Conservation (phyloP, 208 protist genomes). For the Leishmania lainsoni region DNA sequence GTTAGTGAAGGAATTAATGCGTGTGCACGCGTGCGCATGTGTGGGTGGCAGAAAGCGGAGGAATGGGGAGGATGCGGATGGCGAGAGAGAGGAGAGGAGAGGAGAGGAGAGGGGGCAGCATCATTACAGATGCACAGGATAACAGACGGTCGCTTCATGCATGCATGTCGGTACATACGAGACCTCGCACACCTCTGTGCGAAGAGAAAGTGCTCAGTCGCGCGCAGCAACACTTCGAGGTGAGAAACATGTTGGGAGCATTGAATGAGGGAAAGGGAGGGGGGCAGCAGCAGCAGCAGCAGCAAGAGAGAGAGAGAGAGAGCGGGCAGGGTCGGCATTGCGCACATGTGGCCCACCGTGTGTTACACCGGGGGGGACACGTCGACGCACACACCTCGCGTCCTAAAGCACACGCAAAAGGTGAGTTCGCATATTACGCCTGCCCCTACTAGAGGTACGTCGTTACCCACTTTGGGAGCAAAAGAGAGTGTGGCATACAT, state of each 20-base stretch:
- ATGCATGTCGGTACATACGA: background rate
- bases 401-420: background rate
- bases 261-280: background rate
- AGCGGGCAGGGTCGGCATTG: background rate
- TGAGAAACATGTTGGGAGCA: background rate
- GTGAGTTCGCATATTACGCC: background rate
- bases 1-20: background rate
- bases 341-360: background rate
- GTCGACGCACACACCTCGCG: background rate
- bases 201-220: background rate
- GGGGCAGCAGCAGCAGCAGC: background rate
- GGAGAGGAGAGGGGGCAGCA: background rate
- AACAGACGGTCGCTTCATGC: background rate
- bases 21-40: background rate
- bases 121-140: background rate
- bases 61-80: too few relatives aligned
- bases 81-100: background rate
- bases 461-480: background rate
- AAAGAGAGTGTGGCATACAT: background rate
- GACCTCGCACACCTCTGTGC: background rate
- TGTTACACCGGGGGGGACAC: background rate
- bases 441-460: background rate
- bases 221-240: background rate
- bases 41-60: background rate
- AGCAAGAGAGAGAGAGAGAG: too few relatives aligned